Conservation (phyloP, 306 rosid genomes). For the Fragaria nilgerrensis region DNA sequence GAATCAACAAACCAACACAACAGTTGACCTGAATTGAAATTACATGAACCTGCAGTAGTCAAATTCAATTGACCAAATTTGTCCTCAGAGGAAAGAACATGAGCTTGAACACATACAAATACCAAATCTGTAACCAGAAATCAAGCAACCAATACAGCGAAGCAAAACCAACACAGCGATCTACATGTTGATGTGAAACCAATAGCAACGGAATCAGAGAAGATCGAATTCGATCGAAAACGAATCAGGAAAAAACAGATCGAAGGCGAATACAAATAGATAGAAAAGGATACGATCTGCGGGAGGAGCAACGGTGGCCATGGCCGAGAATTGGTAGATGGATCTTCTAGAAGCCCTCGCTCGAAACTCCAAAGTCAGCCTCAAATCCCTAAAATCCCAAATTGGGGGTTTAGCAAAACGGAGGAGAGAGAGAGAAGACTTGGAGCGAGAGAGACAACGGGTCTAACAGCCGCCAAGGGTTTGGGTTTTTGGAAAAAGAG, state of each 20-base stretch:
- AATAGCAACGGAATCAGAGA: neutral
- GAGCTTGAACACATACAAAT: neutral
- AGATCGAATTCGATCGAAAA: constrained; percentile 29
- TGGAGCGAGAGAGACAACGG: constrained; percentile 32
- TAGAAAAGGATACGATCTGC: constrained; percentile 86
- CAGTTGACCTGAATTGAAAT: neutral
- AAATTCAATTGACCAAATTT: constrained; percentile 3
- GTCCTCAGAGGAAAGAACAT: neutral
- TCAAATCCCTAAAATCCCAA: constrained; percentile 35
- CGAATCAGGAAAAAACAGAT: constrained; percentile 10
- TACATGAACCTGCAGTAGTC: neutral
- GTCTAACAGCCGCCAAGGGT: constrained; percentile 99
- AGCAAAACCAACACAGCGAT: constrained; percentile 14
- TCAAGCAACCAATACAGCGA: neutral
- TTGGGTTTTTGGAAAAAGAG: constrained; percentile 82
- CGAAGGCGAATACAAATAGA: constrained; percentile 8
- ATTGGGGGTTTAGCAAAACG: constrained; percentile 22
- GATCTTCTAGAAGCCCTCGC: constrained; percentile 37
- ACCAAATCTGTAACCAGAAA: neutral
- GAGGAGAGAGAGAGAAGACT: constrained; percentile 12
- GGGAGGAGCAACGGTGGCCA: constrained; percentile 86
- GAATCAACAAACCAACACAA: neutral
- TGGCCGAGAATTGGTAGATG: constrained; percentile 32
- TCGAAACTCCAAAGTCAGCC: neutral
- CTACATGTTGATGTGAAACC: constrained; percentile 9